Evolutionary conservation across 1,139 yeast genomes (phyloP).

Genomic region (Geotrichum cucujoidarum): DNA sequence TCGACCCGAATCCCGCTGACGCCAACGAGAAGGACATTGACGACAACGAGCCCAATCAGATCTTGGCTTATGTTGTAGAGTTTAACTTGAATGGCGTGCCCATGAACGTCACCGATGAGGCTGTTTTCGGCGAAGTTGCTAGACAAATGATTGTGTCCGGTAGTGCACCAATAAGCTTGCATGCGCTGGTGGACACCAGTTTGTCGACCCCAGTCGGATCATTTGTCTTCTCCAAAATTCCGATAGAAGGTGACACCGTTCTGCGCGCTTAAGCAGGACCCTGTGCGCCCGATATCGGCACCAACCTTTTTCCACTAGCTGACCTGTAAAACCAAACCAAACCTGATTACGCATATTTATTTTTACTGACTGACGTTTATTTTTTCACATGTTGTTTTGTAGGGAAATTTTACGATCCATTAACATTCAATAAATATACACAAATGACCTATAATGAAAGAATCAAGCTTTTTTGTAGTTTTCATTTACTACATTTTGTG

Average conservation of each 20-base stretch:
- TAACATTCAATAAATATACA: neutral
- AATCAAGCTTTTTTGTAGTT: neutral
- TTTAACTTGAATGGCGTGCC: constrained; percentile 32
- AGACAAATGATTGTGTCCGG: constrained; percentile 31
- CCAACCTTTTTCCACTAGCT: too few species aligned
- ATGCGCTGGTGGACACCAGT: constrained; percentile 37
- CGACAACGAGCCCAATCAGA: neutral
- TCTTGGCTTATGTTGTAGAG: constrained; percentile 25
- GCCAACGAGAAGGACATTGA: neutral
- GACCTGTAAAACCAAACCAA: too few species aligned
- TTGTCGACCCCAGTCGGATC: constrained; percentile 42
- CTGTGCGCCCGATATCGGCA: too few species aligned
- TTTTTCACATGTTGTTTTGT: too few species aligned
- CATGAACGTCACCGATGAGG: constrained; percentile 32
- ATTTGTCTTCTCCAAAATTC: constrained; percentile 31
- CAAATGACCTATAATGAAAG: neutral
- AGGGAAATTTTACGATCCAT: too few species aligned
- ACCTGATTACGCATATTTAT: too few species aligned
- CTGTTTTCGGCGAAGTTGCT: constrained; percentile 30
- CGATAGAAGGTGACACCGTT: constrained; percentile 28
- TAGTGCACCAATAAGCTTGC: constrained; percentile 29
- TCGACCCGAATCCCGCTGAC: constrained; percentile 6
- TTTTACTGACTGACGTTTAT: neutral
- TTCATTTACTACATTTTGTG: neutral
- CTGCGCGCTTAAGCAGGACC: constrained; percentile 5